Conservation (phyloP, 805 yeast species). For the Starmerella ratchasimensis region DNA sequence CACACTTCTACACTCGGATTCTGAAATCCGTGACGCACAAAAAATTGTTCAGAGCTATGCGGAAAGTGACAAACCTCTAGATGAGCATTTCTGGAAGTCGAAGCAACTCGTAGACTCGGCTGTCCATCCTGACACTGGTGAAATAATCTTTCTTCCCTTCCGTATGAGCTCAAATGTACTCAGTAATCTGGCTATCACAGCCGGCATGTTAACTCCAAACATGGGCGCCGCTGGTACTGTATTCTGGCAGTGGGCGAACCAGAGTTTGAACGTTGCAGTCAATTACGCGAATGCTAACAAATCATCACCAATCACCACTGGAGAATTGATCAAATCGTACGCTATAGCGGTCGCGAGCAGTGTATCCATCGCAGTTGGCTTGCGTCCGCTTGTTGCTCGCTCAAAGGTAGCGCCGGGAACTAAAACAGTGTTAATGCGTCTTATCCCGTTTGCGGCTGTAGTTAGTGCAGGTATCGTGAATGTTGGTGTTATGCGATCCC, state of each 20-base stretch:
- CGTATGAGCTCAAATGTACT: conserved; percentile 94
- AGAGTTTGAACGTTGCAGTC: conserved; percentile 90
- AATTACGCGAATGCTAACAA: conserved; percentile 94
- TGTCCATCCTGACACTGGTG: conserved; percentile 93
- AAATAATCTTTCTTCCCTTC: conserved; percentile 81
- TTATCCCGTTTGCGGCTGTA: conserved; percentile 97
- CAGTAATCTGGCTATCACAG: conserved; percentile 86
- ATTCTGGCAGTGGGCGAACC: conserved; percentile 97
- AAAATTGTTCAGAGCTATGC: conserved; percentile 54
- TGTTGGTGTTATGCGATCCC: conserved; percentile 92
- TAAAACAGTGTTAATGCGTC: conserved; percentile 57
- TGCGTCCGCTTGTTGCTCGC: conserved; percentile 81
- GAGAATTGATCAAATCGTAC: conserved; percentile 67
- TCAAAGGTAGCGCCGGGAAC: conserved; percentile 62
- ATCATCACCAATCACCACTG: conserved; percentile 73
- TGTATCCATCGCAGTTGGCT: conserved; percentile 88
- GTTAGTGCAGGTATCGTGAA: conserved; percentile 94
- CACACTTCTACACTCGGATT: conserved; percentile 61
- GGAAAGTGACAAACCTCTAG: conserved; percentile 54
- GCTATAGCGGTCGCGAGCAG: conserved; percentile 84
- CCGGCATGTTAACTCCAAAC: conserved; percentile 95
- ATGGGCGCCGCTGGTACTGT: conserved; percentile 79
- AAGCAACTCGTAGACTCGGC: conserved; percentile 81
- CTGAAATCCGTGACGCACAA: conserved; percentile 52
- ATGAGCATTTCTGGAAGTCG: conserved; percentile 78